These are phyloP conservation scores for Dalbergia oliveri DNA, from an alignment of 306 rosid genomes.

Conservation along the genomic window DNA sequence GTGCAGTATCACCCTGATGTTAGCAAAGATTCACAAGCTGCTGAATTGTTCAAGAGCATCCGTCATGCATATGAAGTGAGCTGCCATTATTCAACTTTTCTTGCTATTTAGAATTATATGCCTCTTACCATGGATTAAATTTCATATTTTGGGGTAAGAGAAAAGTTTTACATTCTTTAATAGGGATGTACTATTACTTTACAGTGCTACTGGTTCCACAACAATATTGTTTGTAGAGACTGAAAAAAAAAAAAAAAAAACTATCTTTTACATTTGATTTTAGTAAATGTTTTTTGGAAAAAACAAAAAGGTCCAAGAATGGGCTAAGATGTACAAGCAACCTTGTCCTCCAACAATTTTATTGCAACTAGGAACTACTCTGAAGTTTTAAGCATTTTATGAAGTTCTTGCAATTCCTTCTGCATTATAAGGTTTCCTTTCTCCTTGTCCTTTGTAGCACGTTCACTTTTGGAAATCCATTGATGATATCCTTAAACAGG, in stretches of 20 bases:
- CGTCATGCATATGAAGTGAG: constrained; percentile 84
- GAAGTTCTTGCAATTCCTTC: constrained; percentile 15
- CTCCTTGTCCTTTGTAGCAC: constrained; percentile 12
- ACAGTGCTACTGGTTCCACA: constrained; percentile 27
- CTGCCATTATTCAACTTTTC: constrained; percentile 35
- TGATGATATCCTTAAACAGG: constrained; percentile 58
- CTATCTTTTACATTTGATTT: constrained; percentile 17
- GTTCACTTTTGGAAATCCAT: constrained; percentile 1
- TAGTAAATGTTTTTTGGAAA: constrained; percentile 14
- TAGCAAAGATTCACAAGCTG: constrained; percentile 79
- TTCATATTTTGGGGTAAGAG: constrained; percentile 26
- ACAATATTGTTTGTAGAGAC: constrained; percentile 2
- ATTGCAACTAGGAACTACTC: background rate
- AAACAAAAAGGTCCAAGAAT: background rate
- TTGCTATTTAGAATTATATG: constrained; percentile 36
- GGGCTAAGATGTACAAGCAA: background rate
- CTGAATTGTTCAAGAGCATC: constrained; percentile 78
- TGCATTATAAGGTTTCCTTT: constrained; percentile 24
- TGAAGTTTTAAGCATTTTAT: background rate
- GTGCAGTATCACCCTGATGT: constrained; percentile 96
- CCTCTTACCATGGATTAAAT: constrained; percentile 8
- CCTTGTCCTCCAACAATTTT: constrained; percentile 16
- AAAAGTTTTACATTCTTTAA: constrained; percentile 19
- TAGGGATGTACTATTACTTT: constrained; percentile 21
- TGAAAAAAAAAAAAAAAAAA: background rate